Evolutionary conservation across 768 basidiomycete genomes (phyloP).

Genomic region (Tubosaeta sp.): DNA sequence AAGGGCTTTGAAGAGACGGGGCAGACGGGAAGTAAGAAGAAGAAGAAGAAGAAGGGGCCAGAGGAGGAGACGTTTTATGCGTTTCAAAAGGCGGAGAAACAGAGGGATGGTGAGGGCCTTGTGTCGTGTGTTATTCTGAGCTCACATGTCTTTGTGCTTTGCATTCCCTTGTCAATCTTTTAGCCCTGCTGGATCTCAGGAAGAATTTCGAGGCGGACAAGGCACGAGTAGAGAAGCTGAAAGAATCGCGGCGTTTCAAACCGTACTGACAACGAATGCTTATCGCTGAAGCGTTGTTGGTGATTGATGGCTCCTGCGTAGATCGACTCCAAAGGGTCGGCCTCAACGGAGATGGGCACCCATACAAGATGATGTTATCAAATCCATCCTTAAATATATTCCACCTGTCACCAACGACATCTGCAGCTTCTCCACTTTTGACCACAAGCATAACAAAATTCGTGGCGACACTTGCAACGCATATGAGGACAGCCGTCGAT

Average conservation of each 20-base stretch:
- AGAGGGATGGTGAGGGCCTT: constrained; percentile 61
- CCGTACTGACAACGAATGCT: constrained; percentile 58
- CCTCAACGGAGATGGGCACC: neutral
- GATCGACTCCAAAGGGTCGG: neutral
- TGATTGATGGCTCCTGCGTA: neutral
- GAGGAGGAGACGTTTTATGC: constrained; percentile 79
- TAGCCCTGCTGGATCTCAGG: constrained; percentile 60
- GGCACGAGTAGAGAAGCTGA: constrained; percentile 43
- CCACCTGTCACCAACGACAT: neutral
- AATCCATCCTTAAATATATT: no score
- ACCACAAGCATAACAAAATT: constrained; percentile 25
- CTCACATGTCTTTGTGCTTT: neutral
- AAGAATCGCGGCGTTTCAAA: constrained; percentile 76
- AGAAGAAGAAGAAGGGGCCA: constrained; percentile 47
- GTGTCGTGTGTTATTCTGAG: neutral
- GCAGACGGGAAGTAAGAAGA: constrained; percentile 33
- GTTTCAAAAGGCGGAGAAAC: constrained; percentile 89
- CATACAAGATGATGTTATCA: no score
- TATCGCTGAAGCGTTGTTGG: no score
- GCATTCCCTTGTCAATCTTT: neutral
- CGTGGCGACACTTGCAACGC: constrained; percentile 43
- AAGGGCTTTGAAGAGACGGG: constrained; percentile 48
- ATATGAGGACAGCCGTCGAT: constrained; percentile 54
- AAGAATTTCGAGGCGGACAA: constrained; percentile 87
- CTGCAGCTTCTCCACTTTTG: constrained; percentile 1